These are phyloP conservation scores for Aspergillus glaucus DNA, from an alignment of 2,329 filamentous ascomycete genomes.

Conservation along the genomic window DNA sequence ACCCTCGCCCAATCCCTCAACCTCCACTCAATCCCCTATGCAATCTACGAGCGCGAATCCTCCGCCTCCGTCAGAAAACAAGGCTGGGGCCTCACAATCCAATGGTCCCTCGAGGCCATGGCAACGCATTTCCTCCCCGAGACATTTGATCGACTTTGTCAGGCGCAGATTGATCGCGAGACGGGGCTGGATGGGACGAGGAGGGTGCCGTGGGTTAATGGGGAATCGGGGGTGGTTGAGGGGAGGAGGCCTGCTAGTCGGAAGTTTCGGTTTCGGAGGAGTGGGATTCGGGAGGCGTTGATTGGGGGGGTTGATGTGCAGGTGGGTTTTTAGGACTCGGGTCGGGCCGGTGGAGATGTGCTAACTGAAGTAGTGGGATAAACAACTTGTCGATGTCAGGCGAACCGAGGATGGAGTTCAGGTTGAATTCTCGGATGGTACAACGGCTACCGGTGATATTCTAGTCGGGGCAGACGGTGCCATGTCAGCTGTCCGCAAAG, in stretches of 20 bases:
- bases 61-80: background rate
- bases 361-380: background rate
- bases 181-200: background rate
- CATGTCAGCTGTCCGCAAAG: background rate
- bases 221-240: background rate
- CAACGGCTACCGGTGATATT: background rate
- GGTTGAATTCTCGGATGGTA: background rate
- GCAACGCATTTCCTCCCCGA: background rate
- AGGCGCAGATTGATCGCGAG: background rate
- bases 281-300: background rate
- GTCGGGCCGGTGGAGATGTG: background rate
- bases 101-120: conserved; percentile 3
- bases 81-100: conserved; percentile 7
- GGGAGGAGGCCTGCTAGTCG: background rate
- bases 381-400: background rate
- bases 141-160: background rate
- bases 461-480: background rate
- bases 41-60: conserved; percentile 7
- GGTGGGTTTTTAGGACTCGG: background rate
- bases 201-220: background rate
- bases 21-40: conserved; percentile 1
- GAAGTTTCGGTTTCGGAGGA: background rate
- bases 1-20: conserved; percentile 7
- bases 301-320: background rate
- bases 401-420: background rate